These are phyloP conservation scores for Diplodia sapinea DNA, from an alignment of 2,329 filamentous ascomycete species.

Conservation along the genomic window DNA sequence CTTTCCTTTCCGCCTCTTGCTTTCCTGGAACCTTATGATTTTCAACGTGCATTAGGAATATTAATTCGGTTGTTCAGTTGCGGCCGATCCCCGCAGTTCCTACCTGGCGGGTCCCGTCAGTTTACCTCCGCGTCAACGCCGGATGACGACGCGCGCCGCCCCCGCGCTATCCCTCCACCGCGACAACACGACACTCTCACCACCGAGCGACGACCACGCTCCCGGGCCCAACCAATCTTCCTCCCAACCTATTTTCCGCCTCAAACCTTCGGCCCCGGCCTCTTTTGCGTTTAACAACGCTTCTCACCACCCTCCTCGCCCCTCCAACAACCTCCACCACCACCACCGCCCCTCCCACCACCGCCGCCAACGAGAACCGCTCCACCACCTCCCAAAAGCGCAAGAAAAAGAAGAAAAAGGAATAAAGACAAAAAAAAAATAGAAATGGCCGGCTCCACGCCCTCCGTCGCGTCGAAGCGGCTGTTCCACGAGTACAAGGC, in stretches of 20 bases:
- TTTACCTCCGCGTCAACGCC: conserved; percentile 21
- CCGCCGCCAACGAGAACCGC: not conserved
- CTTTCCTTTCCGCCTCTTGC: not conserved
- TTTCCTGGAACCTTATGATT: too few species aligned
- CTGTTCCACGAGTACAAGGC: conserved; percentile 96
- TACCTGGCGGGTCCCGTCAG: not conserved
- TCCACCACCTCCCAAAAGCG: too few species aligned
- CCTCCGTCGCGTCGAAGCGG: conserved; percentile 68
- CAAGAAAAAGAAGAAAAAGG: too few species aligned
- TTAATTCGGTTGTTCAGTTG: not conserved
- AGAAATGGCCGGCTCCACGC: conserved; percentile 48
- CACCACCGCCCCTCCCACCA: not conserved
- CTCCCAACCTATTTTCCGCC: not conserved
- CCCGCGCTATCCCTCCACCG: conserved; percentile 10
- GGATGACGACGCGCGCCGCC: conserved; percentile 5
- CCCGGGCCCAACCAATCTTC: not conserved
- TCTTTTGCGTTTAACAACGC: not conserved
- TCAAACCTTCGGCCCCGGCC: not conserved
- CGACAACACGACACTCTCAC: conserved; percentile 11
- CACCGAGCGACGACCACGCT: not conserved
- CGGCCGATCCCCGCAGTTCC: not conserved
- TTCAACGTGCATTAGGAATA: too few species aligned
- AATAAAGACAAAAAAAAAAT: too few species aligned
- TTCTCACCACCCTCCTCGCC: not conserved
- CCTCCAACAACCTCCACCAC: not conserved